Evolutionary conservation across 2,329 filamentous ascomycete genomes (phyloP).

Genomic region (Diplodia scrobiculata): DNA sequence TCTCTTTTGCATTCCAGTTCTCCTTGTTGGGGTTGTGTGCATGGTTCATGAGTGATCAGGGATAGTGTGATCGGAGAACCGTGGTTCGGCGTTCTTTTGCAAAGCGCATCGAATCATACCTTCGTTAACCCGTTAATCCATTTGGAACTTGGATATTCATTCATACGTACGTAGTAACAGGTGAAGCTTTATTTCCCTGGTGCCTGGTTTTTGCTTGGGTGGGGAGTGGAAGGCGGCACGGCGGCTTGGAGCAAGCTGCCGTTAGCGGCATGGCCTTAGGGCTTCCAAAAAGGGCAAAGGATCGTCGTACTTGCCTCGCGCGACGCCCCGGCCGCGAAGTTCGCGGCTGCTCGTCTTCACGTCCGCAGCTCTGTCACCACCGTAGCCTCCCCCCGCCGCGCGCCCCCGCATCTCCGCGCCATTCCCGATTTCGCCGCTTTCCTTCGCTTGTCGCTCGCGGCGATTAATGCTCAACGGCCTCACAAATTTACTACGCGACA

Average conservation of each 20-base stretch:
- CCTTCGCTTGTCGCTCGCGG: slow-evolving; percentile 19
- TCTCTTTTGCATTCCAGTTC: not conserved
- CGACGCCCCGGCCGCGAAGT: slow-evolving; percentile 21
- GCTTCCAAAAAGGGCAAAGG: not conserved
- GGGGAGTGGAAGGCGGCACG: not conserved
- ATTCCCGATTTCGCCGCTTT: slow-evolving; percentile 4
- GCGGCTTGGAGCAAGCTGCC: not conserved
- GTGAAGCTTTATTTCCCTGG: not conserved
- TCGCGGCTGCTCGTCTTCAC: slow-evolving; percentile 53
- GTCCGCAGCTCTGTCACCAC: slow-evolving; percentile 43
- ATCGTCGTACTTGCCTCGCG: slow-evolving; percentile 42
- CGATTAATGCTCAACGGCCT: not conserved
- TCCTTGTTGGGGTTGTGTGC: not conserved
- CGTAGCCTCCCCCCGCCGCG: not conserved
- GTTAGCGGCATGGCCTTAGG: not conserved
- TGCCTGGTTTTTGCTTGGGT: not conserved
- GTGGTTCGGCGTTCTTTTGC: not conserved
- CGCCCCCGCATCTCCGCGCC: slow-evolving; percentile 3
- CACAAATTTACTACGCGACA: slow-evolving; percentile 1
- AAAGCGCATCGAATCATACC: no score
- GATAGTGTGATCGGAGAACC: not conserved
- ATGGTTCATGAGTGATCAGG: not conserved
- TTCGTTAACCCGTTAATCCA: no score
- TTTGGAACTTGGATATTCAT: no score
- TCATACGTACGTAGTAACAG: not conserved